A percentile compares a stretch with the other conserved stretches of the same genome.
phyloP scores from a whole-genome alignment of 2,329 filamentous ascomycete genomes.

The Cytospora piceicola region DNA sequence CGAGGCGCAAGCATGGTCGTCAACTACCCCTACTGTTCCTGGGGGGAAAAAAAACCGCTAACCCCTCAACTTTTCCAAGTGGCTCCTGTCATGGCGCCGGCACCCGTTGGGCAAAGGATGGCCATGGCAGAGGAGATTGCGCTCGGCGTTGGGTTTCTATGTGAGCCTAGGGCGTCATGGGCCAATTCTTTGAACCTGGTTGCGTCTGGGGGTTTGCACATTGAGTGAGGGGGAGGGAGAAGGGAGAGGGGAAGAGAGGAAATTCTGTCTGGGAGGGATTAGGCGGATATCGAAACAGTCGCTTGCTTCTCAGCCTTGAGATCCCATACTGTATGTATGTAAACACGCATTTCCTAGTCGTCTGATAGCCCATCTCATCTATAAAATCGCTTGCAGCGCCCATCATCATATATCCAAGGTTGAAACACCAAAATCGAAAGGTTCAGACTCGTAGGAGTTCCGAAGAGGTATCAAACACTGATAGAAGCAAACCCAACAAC shows the following conservation, averaged over 20 bases:
- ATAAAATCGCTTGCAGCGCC: too few relatives aligned
- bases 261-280: not conserved
- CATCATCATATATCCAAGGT: not conserved
- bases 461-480: not conserved
- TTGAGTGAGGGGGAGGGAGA: conserved; percentile 25
- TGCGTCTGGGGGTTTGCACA: conserved; percentile 37
- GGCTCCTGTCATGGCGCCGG: conserved; percentile 47
- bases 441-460: not conserved
- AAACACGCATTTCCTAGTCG: not conserved
- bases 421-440: not conserved
- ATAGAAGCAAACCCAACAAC: not conserved
- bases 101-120: conserved; percentile 48
- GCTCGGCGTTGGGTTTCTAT: conserved; percentile 50
- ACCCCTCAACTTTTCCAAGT: conserved; percentile 42
- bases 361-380: not conserved
- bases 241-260: too few relatives aligned
- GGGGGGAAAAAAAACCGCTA: too few relatives aligned
- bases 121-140: conserved; percentile 51
- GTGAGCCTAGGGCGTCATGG: conserved; percentile 50
- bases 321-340: not conserved
- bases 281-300: not conserved
- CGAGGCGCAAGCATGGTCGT: conserved; percentile 52
- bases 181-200: conserved; percentile 47
- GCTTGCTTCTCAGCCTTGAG: not conserved
- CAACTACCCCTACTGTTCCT: conserved; percentile 55